These are phyloP conservation scores for Clonostachys rhizophaga DNA, from an alignment of 2,329 filamentous ascomycete species.

Conservation along the genomic window DNA sequence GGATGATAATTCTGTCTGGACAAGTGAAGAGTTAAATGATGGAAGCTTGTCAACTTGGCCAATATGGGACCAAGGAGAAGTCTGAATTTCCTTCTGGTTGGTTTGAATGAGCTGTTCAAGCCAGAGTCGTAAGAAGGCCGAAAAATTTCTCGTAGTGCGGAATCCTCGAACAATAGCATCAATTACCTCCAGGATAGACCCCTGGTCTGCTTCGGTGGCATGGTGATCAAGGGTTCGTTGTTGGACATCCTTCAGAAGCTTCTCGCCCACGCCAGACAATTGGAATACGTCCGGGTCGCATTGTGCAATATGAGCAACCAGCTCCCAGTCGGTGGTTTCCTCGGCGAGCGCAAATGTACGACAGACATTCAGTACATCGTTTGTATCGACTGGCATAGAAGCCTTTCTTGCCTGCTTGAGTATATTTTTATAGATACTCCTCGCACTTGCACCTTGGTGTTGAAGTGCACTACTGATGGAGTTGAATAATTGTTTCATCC, in stretches of 20 bases:
- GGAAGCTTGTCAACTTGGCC: slow-evolving; percentile 9
- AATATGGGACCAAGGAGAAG: slow-evolving; percentile 25
- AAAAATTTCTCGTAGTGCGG: slow-evolving; percentile 34
- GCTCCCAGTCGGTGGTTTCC: slow-evolving; percentile 31
- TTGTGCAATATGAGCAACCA: slow-evolving; percentile 31
- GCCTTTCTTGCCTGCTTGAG: slow-evolving; percentile 18
- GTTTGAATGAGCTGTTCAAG: slow-evolving; percentile 31
- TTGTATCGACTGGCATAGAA: slow-evolving; percentile 27
- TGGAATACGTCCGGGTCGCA: slow-evolving; percentile 45
- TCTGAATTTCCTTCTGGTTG: slow-evolving; percentile 16
- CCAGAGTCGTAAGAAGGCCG: slow-evolving; percentile 42
- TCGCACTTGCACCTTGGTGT: slow-evolving; percentile 10
- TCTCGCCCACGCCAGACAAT: slow-evolving; percentile 27
- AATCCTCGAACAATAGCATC: slow-evolving; percentile 37
- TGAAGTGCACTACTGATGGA: slow-evolving; percentile 12
- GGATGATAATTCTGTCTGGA: slow-evolving; percentile 37
- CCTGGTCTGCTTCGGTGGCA: slow-evolving; percentile 9
- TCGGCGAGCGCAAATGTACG: slow-evolving; percentile 30
- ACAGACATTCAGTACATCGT: slow-evolving; percentile 35
- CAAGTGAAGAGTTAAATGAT: slow-evolving; percentile 10
- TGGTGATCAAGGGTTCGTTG: slow-evolving; percentile 18
- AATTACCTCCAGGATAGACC: slow-evolving; percentile 26
- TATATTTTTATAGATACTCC: slow-evolving; percentile 18
- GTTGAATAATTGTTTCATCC: slow-evolving; percentile 26
- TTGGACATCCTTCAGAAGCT: slow-evolving; percentile 33